A percentile compares a stretch with the other conserved stretches of the same genome.
Evolutionary conservation across 257 asterid species (phyloP).

Genomic region (Petunia axillaris): DNA sequence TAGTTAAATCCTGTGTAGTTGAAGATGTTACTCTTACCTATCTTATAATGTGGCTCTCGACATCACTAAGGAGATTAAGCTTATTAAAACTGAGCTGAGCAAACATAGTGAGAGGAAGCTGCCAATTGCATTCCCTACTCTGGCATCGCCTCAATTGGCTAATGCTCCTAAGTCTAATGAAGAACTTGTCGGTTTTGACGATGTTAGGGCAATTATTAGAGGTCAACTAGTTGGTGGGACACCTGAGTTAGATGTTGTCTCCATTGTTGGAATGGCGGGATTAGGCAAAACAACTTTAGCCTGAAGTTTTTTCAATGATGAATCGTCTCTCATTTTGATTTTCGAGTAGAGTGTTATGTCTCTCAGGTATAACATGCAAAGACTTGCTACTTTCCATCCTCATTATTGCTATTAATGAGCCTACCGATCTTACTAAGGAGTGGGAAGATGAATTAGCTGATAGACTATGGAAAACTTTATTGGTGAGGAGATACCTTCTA

Average conservation of each 20-base stretch:
- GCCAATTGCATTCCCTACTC: background rate
- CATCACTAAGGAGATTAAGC: no score
- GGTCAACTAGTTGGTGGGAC: background rate
- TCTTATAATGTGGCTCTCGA: no score
- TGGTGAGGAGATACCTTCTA: background rate
- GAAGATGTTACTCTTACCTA: no score
- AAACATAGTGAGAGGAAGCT: no score
- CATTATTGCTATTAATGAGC: background rate
- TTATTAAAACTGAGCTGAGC: background rate
- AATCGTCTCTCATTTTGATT: background rate
- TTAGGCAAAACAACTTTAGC: slow-evolving; percentile 1
- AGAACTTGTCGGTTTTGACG: background rate
- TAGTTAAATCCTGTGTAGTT: no score
- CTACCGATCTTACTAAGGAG: background rate
- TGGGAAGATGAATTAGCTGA: background rate
- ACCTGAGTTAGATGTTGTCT: background rate
- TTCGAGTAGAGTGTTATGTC: background rate
- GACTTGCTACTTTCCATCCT: background rate
- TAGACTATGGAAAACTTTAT: background rate
- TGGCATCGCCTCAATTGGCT: no score
- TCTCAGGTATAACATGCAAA: background rate
- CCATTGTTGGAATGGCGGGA: slow-evolving; percentile 2
- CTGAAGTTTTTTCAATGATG: background rate
- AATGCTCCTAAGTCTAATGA: background rate
- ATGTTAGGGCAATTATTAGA: background rate